Conservation (phyloP, 164 flowering plant species). For the Umbellularia californica region DNA sequence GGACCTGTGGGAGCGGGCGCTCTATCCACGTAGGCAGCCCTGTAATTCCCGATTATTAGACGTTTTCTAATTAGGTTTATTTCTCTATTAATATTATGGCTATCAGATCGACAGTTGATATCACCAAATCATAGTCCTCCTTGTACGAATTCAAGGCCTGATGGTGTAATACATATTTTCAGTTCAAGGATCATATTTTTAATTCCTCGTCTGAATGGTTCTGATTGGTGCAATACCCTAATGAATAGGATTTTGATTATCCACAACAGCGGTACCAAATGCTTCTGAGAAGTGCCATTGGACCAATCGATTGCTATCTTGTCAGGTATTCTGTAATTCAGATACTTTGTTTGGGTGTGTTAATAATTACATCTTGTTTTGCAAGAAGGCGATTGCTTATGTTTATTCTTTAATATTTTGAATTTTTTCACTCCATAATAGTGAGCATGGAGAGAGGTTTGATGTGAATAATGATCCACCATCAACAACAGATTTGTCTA, state of each 20-base stretch:
- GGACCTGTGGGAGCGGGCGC: too few species aligned
- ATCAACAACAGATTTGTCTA: conserved; percentile 17
- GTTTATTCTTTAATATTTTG: background rate
- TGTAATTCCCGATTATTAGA: too few species aligned
- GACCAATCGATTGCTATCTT: conserved; percentile 59
- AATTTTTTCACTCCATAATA: conserved; percentile 9
- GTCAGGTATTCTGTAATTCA: conserved; percentile 41
- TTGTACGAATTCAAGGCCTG: background rate
- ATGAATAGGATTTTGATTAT: conserved; percentile 39
- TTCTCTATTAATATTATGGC: too few species aligned
- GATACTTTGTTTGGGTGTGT: background rate
- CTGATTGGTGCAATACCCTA: conserved; percentile 17
- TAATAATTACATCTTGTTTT: background rate
- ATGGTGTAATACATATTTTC: too few species aligned
- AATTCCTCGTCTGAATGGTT: background rate
- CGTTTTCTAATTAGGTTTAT: too few species aligned
- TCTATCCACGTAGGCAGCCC: too few species aligned
- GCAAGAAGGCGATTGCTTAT: background rate
- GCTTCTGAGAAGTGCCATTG: conserved; percentile 56
- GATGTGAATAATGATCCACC: conserved; percentile 16
- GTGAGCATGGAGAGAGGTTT: conserved; percentile 26
- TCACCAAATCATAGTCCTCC: background rate
- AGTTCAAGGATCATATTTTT: background rate
- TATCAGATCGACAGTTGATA: background rate
- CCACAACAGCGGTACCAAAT: conserved; percentile 44